Base-by-base conservation (phyloP, 2,329 filamentous ascomycete species). In the Aspergillus latus region DNA sequence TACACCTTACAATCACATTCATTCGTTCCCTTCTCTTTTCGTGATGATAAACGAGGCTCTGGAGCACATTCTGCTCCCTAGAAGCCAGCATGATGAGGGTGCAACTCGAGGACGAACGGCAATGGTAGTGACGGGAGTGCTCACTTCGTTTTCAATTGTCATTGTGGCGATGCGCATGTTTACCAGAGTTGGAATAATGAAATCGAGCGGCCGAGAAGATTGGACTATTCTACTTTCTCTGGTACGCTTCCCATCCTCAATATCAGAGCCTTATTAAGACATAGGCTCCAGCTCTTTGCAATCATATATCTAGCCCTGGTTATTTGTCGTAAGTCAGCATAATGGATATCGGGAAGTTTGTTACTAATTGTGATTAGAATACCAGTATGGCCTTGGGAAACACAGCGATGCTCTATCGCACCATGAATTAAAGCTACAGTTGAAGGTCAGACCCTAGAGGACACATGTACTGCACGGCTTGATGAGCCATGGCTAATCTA, bases 151-250 rank as follows among this genome's bases (percentile, higher is more conserved):
- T 6, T 64, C 68, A 1, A 46, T 58, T 3, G 9, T 69, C 4
- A 54, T 67, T 28, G 68, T 71, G n/a, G 61, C 56, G 3, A 64
- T 72, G 64, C 66, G 69, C 3, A 53, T 71, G 9, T 68, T 62
- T 45, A 66, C 68, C 11, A 61, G 69, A 37, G 32, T 65, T 13
- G 63, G 66, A 1, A 47, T 72, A 53, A 66, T 71, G 61, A 71
- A 70, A 45, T 52, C 64, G n/a, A 69, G 62, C 30, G 69, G 68
- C n/a, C 67, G 64, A 16, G 69, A 72, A 52, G 69, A 72, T 53
- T 70, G 64, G 62, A 63, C 61, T n/a, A 68, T 72, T 55, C 13
- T 70, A 5, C 47, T 59, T 15, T 64, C 69, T 47, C 30, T 70
- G 59, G 64, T 69, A 57, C 30, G 64, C 47, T 13, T 15, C 16